A percentile compares a stretch with the other conserved stretches of the same genome.
phyloP scores from a whole-genome alignment of 225 moss, liverwort and hornwort genomes.

The Physcomitrellopsis africana region DNA sequence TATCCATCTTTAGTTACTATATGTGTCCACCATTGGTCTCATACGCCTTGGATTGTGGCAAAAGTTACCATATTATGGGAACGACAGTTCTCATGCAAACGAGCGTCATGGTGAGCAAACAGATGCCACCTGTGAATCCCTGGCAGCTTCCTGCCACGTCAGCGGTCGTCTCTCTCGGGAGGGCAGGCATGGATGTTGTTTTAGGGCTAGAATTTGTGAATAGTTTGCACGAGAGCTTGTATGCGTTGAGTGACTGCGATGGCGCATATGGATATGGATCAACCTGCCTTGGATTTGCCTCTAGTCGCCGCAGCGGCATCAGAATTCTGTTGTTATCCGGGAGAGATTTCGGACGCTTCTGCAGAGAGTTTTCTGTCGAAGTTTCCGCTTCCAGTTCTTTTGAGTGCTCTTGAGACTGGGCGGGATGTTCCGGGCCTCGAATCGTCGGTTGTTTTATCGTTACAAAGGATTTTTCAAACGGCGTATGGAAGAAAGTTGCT shows the following conservation, averaged over 20 bases:
- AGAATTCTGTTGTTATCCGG: conserved; percentile 61
- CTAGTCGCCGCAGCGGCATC: conserved; percentile 73
- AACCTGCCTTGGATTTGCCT: conserved; percentile 49
- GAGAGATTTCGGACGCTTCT: conserved; percentile 57
- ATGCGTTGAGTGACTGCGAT: conserved; percentile 7
- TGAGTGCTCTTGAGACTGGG: conserved; percentile 61
- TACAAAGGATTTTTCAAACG: conserved; percentile 74
- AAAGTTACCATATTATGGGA: no score
- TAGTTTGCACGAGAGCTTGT: not conserved
- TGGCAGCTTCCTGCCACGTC: no score
- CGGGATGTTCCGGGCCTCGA: conserved; percentile 73
- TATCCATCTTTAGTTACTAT: no score
- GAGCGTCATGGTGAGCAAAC: no score
- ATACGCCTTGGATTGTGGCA: no score
- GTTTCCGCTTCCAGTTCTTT: conserved; percentile 63
- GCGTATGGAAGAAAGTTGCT: conserved; percentile 56
- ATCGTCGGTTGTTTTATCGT: conserved; percentile 56
- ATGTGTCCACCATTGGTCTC: no score
- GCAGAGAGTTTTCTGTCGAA: conserved; percentile 59
- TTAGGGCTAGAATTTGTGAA: conserved; percentile 6
- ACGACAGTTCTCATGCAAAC: no score
- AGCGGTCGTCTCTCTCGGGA: no score
- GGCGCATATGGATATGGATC: conserved; percentile 64
- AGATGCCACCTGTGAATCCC: no score
- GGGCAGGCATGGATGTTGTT: no score